Base-by-base conservation (phyloP, 495 filamentous ascomycete genomes). In the Xeromyces bisporus region DNA sequence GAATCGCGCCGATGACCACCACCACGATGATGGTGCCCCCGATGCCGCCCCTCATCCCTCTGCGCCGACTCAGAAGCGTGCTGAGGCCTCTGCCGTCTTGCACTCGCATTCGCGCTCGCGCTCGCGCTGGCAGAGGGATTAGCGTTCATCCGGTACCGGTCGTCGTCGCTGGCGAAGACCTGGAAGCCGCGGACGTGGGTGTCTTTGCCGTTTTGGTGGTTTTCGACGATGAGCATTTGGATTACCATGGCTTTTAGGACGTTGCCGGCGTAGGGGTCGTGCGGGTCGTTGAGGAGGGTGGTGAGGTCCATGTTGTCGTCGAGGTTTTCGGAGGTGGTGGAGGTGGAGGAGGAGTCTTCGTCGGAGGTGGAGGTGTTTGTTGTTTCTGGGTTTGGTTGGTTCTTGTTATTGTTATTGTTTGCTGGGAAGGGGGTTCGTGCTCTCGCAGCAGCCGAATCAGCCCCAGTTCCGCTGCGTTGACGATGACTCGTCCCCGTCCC, bases 161-260 rank as follows among this genome's bases (percentile, higher is more conserved):
- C 51, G 27, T 70, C 66, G 39, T 94, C 85, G 25, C 65, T 55
- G 3, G 81, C 80, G 48, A 83, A 97, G 15, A 97, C 72, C 64
- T 94, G 86, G 48, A 97, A 66, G 0, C 82, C 87, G 23, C 89
- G 74, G 24, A 97, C 73, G 65, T 97, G 89, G 2, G 89, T 97
- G 51, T 97, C 89, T 49, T 97, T 97, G 33, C 89, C 89, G 52
- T 97, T 97, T 62, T 97, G 89, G 55, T 97, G 89, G 43, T 97
- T 97, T 58, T 93, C 91, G 34, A 82, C 67, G 39, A 97, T 68
- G 30, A 71, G 69, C 31, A 96, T 73, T 50, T 93, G 84, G 8
- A 94, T 63, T 26, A 96, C 69, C 58, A 79, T 91, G 21, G 77
- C 81, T 37, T 81, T 71, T 17, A 94, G 67, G 5, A 82, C 78